Evolutionary conservation across 352 stramenopile species (phyloP), one percentile per base, ranked within the genome.

Genomic region (Elongisporangium prolatum): DNA sequence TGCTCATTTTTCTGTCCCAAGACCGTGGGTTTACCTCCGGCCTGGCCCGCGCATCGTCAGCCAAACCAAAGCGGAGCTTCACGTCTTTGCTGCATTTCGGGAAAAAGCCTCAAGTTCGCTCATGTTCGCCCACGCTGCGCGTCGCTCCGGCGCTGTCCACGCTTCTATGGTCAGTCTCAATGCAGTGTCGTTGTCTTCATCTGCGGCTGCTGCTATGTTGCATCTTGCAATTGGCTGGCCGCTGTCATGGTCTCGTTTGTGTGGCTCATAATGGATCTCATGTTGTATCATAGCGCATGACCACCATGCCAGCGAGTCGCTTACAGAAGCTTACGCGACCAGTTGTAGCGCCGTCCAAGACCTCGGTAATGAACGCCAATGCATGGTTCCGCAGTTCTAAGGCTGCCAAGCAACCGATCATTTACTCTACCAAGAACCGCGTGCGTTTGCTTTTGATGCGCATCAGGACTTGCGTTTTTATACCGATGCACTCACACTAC

Each of bases 361-460:
- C 63, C 34, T 73, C 67, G 28, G 50, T 81, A 17, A 61, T 63
- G 57, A 55, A 50, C 10, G 25, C 52, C 17, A 55, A 44, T 44
- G 34, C 18, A 18, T 75, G 71, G 72, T 57, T 77, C n/a, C 70
- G 75, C 67, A 65, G 67, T 21, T 54, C 65, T 4, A 74, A 68
- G 48, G 54, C 54, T 22, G n/a, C 52, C 24, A 84, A 80, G 56
- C 64, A 78, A 57, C 72, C 74, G 17, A 48, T 86, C 14, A 63
- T 88, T 10, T 91, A 83, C 72, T 87, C 81, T 20, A 89, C 78
- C 56, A 89, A 88, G 76, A 73, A 75, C 68, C 76, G 74, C 57
- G 80, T 90, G 69, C 54, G 79, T 80, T 40, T 6, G 24, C 13
- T 8, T 37, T 47, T 38, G 13, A 17, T 25, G 50, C 6, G 28